phyloP scores from a whole-genome alignment of 495 filamentous ascomycete species.

The Bacidia rubella region DNA sequence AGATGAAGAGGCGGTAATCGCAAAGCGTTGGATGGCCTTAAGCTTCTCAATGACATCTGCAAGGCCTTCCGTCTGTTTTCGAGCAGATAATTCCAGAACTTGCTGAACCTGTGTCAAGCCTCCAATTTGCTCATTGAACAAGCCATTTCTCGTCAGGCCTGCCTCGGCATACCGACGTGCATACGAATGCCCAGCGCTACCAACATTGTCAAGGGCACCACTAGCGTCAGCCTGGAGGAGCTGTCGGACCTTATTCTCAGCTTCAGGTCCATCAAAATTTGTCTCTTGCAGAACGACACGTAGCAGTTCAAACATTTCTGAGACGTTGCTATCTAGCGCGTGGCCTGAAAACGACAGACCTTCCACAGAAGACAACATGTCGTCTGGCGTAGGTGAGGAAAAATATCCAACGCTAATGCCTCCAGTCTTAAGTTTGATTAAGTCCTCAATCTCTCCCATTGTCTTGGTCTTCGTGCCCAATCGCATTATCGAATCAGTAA shows the following conservation, averaged over 20 bases:
- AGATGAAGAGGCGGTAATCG: constrained; percentile 40
- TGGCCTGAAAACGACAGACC: constrained; percentile 72
- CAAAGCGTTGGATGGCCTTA: constrained; percentile 70
- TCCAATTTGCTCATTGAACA: constrained; percentile 63
- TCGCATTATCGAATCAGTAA: constrained; percentile 84
- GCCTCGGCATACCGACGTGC: constrained; percentile 74
- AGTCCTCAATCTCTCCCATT: constrained; percentile 90
- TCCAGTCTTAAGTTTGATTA: constrained; percentile 94
- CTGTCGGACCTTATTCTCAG: constrained; percentile 68
- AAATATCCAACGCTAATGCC: constrained; percentile 72
- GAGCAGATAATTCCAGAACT: constrained; percentile 53
- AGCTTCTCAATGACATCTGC: constrained; percentile 70
- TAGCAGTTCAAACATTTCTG: constrained; percentile 79
- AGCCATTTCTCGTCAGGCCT: constrained; percentile 54
- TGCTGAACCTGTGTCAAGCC: constrained; percentile 82
- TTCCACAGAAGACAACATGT: constrained; percentile 57
- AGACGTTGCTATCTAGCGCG: constrained; percentile 78
- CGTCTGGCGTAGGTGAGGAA: constrained; percentile 56
- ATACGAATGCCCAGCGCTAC: constrained; percentile 72
- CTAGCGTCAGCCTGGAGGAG: constrained; percentile 72
- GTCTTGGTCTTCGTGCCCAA: constrained; percentile 73
- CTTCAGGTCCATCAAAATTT: constrained; percentile 70
- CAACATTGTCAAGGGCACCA: constrained; percentile 82
- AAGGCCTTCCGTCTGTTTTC: constrained; percentile 43
- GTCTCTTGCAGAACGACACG: constrained; percentile 71